Percentiles rank a stretch among this genome's conserved stretches.
Conservation (phyloP, 2,329 filamentous ascomycete genomes). For the Exophiala lecanii-corni region DNA sequence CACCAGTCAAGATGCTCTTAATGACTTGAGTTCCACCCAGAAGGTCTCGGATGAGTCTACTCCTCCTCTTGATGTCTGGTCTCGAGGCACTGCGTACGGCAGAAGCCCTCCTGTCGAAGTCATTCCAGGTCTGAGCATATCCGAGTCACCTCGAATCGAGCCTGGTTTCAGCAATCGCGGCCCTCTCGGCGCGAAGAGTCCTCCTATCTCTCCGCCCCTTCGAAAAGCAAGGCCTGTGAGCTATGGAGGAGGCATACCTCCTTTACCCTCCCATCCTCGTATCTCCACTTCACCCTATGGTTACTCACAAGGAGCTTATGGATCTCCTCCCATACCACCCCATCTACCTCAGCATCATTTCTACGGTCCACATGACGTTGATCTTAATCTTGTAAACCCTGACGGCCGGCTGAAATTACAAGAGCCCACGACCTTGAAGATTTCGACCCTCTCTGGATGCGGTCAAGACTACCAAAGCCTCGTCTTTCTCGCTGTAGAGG, state of each 20-base stretch:
- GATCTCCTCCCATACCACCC: slow-evolving; percentile 57
- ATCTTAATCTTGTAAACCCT: slow-evolving; percentile 49
- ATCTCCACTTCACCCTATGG: slow-evolving; percentile 31
- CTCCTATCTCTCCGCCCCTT: slow-evolving; percentile 40
- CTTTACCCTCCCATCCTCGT: slow-evolving; percentile 27
- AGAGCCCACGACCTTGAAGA: slow-evolving; percentile 15
- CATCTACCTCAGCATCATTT: slow-evolving; percentile 74
- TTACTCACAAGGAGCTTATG: slow-evolving; percentile 40
- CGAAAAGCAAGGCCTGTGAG: slow-evolving; percentile 39
- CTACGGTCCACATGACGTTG: slow-evolving; percentile 69
- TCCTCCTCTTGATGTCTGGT: slow-evolving; percentile 21
- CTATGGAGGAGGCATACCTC: slow-evolving; percentile 37
- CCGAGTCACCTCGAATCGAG: slow-evolving; percentile 38
- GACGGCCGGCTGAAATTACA: slow-evolving; percentile 6
- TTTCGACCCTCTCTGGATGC: slow-evolving; percentile 9
- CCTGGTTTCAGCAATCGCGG: slow-evolving; percentile 35
- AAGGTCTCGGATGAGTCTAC: slow-evolving; percentile 27
- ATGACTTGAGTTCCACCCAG: slow-evolving; percentile 18
- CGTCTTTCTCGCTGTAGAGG: slow-evolving; percentile 77
- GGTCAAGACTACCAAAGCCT: slow-evolving; percentile 44
- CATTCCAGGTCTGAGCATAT: slow-evolving; percentile 22
- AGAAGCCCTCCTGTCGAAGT: slow-evolving; percentile 19
- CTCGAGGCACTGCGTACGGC: slow-evolving; percentile 14
- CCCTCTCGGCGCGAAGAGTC: slow-evolving; percentile 38
- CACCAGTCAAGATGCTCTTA: slow-evolving; percentile 11